A percentile compares a stretch with the other conserved stretches of the same genome.
phyloP scores from a whole-genome alignment of 345 rosid genomes.

The Heritiera littoralis region DNA sequence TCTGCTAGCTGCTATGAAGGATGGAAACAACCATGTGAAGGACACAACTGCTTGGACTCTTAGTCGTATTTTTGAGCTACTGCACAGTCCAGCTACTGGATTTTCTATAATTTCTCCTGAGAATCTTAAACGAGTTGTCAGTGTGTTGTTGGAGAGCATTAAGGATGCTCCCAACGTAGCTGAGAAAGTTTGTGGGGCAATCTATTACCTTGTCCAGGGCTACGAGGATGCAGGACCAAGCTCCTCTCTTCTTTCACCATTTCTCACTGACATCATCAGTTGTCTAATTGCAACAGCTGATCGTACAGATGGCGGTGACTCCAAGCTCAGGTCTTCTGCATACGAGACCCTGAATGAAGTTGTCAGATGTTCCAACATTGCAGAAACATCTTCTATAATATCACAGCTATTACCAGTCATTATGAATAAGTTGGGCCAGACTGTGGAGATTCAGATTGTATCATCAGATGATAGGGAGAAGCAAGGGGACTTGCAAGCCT shows the following conservation, averaged over 20 bases:
- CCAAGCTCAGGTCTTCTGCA: slow-evolving; percentile 78
- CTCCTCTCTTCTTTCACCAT: slow-evolving; percentile 70
- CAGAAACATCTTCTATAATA: slow-evolving; percentile 63
- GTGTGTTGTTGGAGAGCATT: slow-evolving; percentile 70
- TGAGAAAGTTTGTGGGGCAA: slow-evolving; percentile 91
- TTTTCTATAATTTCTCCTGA: slow-evolving; percentile 66
- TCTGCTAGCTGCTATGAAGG: slow-evolving; percentile 75
- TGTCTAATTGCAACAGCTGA: slow-evolving; percentile 68
- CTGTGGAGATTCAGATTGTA: slow-evolving; percentile 66
- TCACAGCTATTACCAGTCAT: slow-evolving; percentile 76
- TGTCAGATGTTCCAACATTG: slow-evolving; percentile 72
- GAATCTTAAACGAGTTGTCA: slow-evolving; percentile 60
- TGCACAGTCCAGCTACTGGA: slow-evolving; percentile 73
- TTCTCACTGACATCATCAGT: slow-evolving; percentile 61
- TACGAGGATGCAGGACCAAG: slow-evolving; percentile 74
- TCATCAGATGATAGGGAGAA: slow-evolving; percentile 86
- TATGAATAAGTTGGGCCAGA: slow-evolving; percentile 68
- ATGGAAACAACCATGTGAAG: slow-evolving; percentile 86
- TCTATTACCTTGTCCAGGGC: slow-evolving; percentile 92
- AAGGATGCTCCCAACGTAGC: slow-evolving; percentile 84
- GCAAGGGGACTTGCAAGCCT: slow-evolving; percentile 89
- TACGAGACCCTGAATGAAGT: slow-evolving; percentile 95
- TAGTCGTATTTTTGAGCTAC: slow-evolving; percentile 82
- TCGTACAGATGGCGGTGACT: slow-evolving; percentile 67
- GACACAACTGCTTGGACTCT: slow-evolving; percentile 98